Base-by-base conservation (phyloP, 805 yeast genomes). In the Teunomyces tritomae region DNA sequence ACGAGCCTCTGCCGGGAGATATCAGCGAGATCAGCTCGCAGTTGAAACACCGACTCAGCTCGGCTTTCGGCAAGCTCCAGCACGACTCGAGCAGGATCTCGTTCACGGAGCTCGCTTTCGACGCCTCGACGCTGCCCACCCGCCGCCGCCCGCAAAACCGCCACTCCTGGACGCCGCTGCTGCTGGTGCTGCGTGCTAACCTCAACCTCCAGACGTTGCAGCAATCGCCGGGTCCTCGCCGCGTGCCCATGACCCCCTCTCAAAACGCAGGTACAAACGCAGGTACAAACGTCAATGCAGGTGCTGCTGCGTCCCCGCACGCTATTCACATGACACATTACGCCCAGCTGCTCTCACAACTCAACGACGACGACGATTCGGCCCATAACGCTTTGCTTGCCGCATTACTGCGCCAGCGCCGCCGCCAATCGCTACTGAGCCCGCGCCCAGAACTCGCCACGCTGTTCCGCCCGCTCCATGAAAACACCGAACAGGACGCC, bases 301-400 rank as follows among this genome's bases (percentile, higher is more conserved):
- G n/a, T n/a, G n/a, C n/a, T n/a, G 9, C 43, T 11, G 32, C 9
- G 9, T 37, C 40, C 10, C 40, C 40, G 1, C 40, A 37, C 29
- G 43, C 34, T 16, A 40, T 40, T 26, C 26, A 27, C 32, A 40
- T 28, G 32, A 26, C 32, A 8, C 32, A 40, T 29, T 40, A 40
- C 34, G 43, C 43, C 24, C 24, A 24, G 34, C 20, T 20, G 43
- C 34, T 40, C 14, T 36, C 48, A 8, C 50, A 51, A 13, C 45
- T 53, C 30, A 50, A 53, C 16, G 49, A 45, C 43, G 70, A 70
- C 43, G 74, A 67, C 47, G 76, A 72, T 49, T 58, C 68, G n/a
- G 78, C 78, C 3, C 78, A 73, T 46, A 64, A 63, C 49, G 78
- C 78, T n/a, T 62, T 73, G 35, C 55, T 70, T 51, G 74, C 74